Percentiles rank a stretch among this genome's conserved stretches.
Conservation (phyloP, 108 stramenopile genomes). For the Epithemia pelagica region DNA sequence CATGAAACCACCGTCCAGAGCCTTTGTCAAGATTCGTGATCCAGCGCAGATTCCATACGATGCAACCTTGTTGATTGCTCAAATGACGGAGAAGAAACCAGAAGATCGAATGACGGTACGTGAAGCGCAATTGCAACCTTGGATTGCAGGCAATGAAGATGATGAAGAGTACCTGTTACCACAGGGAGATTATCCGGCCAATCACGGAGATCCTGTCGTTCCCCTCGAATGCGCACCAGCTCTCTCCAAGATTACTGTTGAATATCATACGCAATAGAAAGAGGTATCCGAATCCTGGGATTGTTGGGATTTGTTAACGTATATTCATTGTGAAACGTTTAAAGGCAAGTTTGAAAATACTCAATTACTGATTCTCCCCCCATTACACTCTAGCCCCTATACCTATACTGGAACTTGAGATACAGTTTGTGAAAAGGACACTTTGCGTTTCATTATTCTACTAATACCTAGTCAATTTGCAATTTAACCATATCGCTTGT, state of each 20-base stretch:
- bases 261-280: slow-evolving; percentile 25
- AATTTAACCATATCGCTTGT: too few species aligned
- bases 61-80: slow-evolving; percentile 47
- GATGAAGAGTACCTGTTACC: slow-evolving; percentile 36
- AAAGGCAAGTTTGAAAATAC: too few species aligned
- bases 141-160: slow-evolving; percentile 49
- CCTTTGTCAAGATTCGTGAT: slow-evolving; percentile 37
- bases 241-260: slow-evolving; percentile 26
- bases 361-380: too few species aligned
- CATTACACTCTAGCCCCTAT: too few species aligned
- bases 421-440: too few species aligned
- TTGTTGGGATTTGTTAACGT: too few species aligned
- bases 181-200: slow-evolving; percentile 54
- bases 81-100: slow-evolving; percentile 45
- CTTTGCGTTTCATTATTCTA: too few species aligned
- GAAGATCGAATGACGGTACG: slow-evolving; percentile 67
- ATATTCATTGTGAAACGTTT: too few species aligned
- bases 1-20: slow-evolving; percentile 7
- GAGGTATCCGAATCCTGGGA: too few species aligned
- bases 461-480: too few species aligned
- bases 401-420: too few species aligned
- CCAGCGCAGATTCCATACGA: slow-evolving; percentile 44
- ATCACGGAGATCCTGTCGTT: slow-evolving; percentile 48
- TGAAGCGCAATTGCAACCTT: slow-evolving; percentile 67
- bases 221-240: slow-evolving; percentile 52